Base-by-base conservation (phyloP, 2,329 filamentous ascomycete genomes). In the Fusarium ramigenum region DNA sequence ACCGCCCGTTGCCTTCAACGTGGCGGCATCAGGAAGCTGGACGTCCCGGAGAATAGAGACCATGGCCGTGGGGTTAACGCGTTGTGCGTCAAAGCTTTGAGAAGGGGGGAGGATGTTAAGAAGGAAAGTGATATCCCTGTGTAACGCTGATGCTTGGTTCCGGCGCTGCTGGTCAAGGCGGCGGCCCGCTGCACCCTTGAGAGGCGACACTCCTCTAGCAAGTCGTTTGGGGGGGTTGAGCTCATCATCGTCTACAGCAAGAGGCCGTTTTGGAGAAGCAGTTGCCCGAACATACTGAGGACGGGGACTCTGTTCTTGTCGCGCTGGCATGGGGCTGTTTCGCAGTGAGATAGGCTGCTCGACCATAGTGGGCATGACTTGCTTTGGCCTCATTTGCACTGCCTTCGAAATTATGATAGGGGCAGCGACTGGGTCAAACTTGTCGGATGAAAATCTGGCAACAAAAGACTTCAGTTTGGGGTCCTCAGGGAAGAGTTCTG, bases 401-500 rank as follows among this genome's bases (percentile, higher is more conserved):
- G 88, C 87, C 12, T 93, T 93, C 15, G 95, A 97, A 69, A 98
- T 89, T 74, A 98, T 93, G 46, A 94, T 92, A 30, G 92, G 92
- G n/a, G 93, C 90, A 15, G 88, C 87, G 30, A 95, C 92, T 5
- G 95, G 95, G 79, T 98, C 93, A 78, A 98, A 98, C 25, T 87
- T 89, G 23, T 83, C 82, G 2, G 88, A 87, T 9, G 92, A 89
- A 81, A 93, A 97, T 39, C 96, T 92, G 66, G 92, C 89, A 16
- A 90, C 88, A 80, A 98, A 98, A 68, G 91, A 90, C 19, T 87
- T 84, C 43, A 97, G 87, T 63, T 89, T 91, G 7, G 94, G 92
- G 77, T 98, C 96, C 66, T 95, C 91, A 1, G 95, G 95, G 82
- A 94, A 99, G n/a, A 98, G 87, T 78, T 97, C 95, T 28, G 90